These are phyloP conservation scores for Fraxinus sp. DNA, from an alignment of 305 asterid genomes.

Conservation along the genomic window DNA sequence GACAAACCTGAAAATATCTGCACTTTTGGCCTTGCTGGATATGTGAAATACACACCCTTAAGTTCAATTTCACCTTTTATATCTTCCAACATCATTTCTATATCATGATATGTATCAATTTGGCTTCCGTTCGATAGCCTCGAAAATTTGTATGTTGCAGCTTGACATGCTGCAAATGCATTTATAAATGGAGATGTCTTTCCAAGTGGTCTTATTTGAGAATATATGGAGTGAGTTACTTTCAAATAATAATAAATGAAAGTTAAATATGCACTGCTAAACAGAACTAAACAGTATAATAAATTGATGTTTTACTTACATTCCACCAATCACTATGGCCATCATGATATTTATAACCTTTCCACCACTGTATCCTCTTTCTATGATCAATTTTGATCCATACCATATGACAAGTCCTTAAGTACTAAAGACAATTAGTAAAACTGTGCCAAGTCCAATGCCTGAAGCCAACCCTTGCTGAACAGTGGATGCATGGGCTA, in stretches of 20 bases:
- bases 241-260: neutral
- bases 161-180: too few relatives aligned
- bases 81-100: slow-evolving; percentile 39
- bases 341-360: slow-evolving; percentile 41
- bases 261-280: neutral
- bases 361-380: slow-evolving; percentile 45
- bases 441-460: slow-evolving; percentile 38
- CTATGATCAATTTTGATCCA: slow-evolving; percentile 44
- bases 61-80: slow-evolving; percentile 51
- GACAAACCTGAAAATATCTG: slow-evolving; percentile 51
- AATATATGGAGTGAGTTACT: neutral
- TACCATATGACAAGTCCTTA: slow-evolving; percentile 53
- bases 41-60: slow-evolving; percentile 51
- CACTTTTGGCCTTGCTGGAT: slow-evolving; percentile 69
- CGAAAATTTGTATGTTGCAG: slow-evolving; percentile 25
- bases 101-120: slow-evolving; percentile 41
- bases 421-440: slow-evolving; percentile 29
- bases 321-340: slow-evolving; percentile 55
- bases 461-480: slow-evolving; percentile 52
- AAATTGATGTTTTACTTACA: slow-evolving; percentile 34
- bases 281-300: neutral
- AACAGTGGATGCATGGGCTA: slow-evolving; percentile 32
- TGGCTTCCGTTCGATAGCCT: slow-evolving; percentile 42
- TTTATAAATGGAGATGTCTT: too few relatives aligned
- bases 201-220: too few relatives aligned